Base-by-base conservation (phyloP, 805 yeast species). In the Henningerozyma blattae region DNA sequence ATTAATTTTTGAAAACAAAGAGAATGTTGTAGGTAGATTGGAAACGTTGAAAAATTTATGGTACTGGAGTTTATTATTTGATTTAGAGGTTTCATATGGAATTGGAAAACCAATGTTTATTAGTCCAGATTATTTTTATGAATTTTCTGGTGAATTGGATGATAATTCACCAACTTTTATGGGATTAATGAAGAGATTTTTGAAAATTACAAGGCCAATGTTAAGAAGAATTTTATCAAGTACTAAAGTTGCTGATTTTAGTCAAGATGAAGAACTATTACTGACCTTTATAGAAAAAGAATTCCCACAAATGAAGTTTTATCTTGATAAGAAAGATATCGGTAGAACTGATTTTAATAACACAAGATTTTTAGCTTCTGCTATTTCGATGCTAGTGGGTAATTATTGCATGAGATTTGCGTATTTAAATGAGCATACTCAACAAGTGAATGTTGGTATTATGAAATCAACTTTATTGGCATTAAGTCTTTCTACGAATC, bases 61-160 rank as follows among this genome's bases (percentile, higher is more conserved):
- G 52, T 39, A 43, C 15, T 43, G 50, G 48, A 39, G 46, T 2
- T 18, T 53, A 9, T 46, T 37, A 26, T 29, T 40, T 7, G 62
- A 57, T 39, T 39, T 47, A 22, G 37, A 36, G 4, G 28, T 41
- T 1, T 38, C 60, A 1, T 42, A 46, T 18, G 45, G 45, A 22
- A 42, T 43, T 15, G 62, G 62, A 0, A 38, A 38, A 5, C 46
- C 50, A 2, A 25, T 48, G 18, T 31, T 36, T 29, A 35, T 45
- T 4, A n/a, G 30, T 14, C 16, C 22, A 6, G 28, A 29, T 5
- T n/a, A 17, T 4, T 44, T 35, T 25, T 14, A 39, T 34, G n/a
- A 24, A 5, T 24, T 24, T 8, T 6, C 7, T 15, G 27, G n/a
- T 12, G n/a, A 7, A 24, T 22, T 30, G 16, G 35, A 40, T 22